Conservation (phyloP, 345 rosid genomes). For the Raphanus sativus region DNA sequence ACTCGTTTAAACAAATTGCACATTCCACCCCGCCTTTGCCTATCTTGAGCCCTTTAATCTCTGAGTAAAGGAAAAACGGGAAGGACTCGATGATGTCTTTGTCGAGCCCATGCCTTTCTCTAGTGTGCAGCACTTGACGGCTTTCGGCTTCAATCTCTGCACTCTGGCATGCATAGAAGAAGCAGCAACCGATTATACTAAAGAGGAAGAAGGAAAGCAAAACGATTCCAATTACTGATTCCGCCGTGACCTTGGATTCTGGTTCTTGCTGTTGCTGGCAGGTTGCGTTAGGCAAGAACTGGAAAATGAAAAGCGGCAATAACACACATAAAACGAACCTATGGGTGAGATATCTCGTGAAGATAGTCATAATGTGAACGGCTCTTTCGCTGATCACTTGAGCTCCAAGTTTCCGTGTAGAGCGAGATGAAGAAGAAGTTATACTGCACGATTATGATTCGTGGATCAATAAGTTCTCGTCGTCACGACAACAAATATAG, state of each 20-base stretch:
- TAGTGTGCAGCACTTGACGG: neutral
- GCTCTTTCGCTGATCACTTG: neutral
- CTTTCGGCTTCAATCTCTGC: neutral
- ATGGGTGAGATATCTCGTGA: constrained; percentile 4
- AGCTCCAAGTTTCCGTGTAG: constrained; percentile 9
- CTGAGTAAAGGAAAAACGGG: constrained; percentile 62
- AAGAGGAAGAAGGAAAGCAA: constrained; percentile 3
- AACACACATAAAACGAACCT: neutral
- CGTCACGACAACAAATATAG: constrained; percentile 18
- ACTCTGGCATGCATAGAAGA: neutral
- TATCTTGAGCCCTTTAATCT: constrained; percentile 56
- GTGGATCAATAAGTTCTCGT: neutral
- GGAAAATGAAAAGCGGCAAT: constrained; percentile 9
- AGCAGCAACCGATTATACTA: neutral
- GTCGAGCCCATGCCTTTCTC: constrained; percentile 46
- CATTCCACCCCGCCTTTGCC: constrained; percentile 56
- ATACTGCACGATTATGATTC: constrained; percentile 8
- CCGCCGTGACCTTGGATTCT: neutral
- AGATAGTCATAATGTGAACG: constrained; percentile 12
- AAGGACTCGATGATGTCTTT: constrained; percentile 50
- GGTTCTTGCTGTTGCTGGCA: constrained; percentile 27
- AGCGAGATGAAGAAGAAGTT: neutral
- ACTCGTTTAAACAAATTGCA: constrained; percentile 69
- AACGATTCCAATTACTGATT: constrained; percentile 3
- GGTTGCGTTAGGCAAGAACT: constrained; percentile 7